phyloP scores from a whole-genome alignment of 495 filamentous ascomycete species.

The Trypethelium eluteriae region DNA sequence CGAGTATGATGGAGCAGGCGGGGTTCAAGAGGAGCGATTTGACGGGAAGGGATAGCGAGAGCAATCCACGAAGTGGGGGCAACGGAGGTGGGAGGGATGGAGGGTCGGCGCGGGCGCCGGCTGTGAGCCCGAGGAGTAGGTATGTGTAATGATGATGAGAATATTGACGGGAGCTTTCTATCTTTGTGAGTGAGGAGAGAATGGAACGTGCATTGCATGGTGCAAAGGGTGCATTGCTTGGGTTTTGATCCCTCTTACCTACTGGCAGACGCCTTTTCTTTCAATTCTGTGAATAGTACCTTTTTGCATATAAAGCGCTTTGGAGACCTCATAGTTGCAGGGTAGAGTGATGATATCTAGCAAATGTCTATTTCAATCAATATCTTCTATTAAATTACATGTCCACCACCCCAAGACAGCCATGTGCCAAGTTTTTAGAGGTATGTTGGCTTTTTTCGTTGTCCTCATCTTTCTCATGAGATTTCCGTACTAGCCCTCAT shows the following conservation, averaged over 20 bases:
- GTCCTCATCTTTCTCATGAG: too few relatives aligned
- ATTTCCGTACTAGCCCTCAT: too few relatives aligned
- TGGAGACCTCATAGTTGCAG: background rate
- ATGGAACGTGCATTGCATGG: background rate
- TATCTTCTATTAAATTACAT: background rate
- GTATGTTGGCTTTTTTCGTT: too few relatives aligned
- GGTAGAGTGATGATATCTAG: constrained; percentile 1
- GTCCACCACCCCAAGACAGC: too few relatives aligned
- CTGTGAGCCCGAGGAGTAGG: background rate
- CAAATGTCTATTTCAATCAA: background rate
- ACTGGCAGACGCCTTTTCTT: background rate
- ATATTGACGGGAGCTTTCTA: too few relatives aligned
- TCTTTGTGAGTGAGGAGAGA: too few relatives aligned
- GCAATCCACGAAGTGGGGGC: background rate
- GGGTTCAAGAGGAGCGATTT: constrained; percentile 39
- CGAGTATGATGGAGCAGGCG: constrained; percentile 55
- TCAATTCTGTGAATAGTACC: background rate
- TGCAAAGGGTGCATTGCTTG: background rate
- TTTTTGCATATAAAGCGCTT: background rate
- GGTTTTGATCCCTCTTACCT: background rate
- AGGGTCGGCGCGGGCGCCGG: constrained; percentile 8
- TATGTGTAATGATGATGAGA: background rate
- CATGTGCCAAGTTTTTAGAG: too few relatives aligned
- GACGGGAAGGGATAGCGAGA: constrained; percentile 8
- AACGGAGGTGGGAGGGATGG: too few relatives aligned